A percentile compares a stretch with the other conserved stretches of the same genome.
Evolutionary conservation across 2,329 filamentous ascomycete genomes (phyloP).

Genomic region (Sporothrix variecibatus): DNA sequence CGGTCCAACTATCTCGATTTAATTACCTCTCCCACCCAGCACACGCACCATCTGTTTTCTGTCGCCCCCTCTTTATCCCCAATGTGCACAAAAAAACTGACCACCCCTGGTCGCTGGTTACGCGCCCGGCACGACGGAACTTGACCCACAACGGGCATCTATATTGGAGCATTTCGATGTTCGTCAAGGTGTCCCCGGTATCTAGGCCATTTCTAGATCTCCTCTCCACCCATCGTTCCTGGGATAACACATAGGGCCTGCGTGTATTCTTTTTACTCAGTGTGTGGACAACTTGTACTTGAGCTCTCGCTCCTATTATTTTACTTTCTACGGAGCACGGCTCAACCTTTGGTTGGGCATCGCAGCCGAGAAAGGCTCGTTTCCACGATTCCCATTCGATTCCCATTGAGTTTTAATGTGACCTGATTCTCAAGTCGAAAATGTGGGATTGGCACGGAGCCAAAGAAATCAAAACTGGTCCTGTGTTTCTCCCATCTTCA

Average conservation of each 20-base stretch:
- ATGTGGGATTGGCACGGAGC: background rate
- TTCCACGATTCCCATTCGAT: background rate
- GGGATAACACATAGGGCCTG: too few species aligned
- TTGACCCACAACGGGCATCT: slow-evolving; percentile 20
- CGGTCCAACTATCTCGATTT: slow-evolving; percentile 9
- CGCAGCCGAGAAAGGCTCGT: background rate
- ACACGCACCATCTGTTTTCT: background rate
- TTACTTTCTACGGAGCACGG: too few species aligned
- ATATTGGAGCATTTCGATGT: background rate
- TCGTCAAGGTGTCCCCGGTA: background rate
- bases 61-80: background rate
- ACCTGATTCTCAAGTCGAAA: too few species aligned
- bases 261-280: background rate
- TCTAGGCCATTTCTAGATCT: background rate
- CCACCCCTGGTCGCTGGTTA: slow-evolving; percentile 26
- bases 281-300: too few species aligned
- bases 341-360: background rate
- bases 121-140: slow-evolving; percentile 28
- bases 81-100: slow-evolving; percentile 13
- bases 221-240: background rate
- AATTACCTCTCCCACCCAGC: background rate
- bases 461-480: background rate
- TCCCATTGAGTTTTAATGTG: background rate
- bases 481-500: background rate
- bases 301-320: too few species aligned